A percentile compares a stretch with the other conserved stretches of the same genome.
Evolutionary conservation across 2,329 filamentous ascomycete species (phyloP).

Genomic region (Phaeosphaeriaceae sp.): DNA sequence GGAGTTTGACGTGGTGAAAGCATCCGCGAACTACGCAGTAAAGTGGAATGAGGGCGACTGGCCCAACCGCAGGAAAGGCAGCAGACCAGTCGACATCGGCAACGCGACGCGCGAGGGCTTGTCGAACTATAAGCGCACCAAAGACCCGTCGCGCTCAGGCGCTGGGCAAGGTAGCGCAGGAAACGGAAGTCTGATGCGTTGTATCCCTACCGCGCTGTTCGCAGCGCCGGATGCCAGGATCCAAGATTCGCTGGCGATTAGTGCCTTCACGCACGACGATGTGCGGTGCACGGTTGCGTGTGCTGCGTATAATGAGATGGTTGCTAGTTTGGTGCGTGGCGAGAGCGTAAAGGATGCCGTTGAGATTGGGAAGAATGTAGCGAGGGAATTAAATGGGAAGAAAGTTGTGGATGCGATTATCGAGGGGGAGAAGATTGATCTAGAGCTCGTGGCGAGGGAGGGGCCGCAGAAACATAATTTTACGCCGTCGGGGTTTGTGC

Average conservation of each 20-base stretch:
- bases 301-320: constrained; percentile 33
- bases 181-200: constrained; percentile 59
- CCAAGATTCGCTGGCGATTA: constrained; percentile 26
- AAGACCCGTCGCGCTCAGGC: constrained; percentile 45
- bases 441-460: background rate
- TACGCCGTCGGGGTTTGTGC: constrained; percentile 51
- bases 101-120: constrained; percentile 50
- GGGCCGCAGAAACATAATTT: constrained; percentile 2
- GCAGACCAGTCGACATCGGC: constrained; percentile 51
- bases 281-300: constrained; percentile 27
- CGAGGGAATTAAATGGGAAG: background rate
- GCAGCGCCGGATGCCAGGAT: constrained; percentile 32
- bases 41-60: constrained; percentile 54
- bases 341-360: constrained; percentile 15
- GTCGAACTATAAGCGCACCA: constrained; percentile 27
- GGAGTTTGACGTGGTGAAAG: constrained; percentile 39
- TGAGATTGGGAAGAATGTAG: constrained; percentile 1
- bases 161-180: constrained; percentile 51
- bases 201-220: constrained; percentile 56
- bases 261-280: constrained; percentile 31
- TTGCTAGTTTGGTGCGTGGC: constrained; percentile 21
- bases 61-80: constrained; percentile 48
- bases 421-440: background rate
- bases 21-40: constrained; percentile 51
- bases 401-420: background rate